These are phyloP conservation scores for Amphichorda felina DNA, from an alignment of 2,329 filamentous ascomycete species.

Conservation along the genomic window DNA sequence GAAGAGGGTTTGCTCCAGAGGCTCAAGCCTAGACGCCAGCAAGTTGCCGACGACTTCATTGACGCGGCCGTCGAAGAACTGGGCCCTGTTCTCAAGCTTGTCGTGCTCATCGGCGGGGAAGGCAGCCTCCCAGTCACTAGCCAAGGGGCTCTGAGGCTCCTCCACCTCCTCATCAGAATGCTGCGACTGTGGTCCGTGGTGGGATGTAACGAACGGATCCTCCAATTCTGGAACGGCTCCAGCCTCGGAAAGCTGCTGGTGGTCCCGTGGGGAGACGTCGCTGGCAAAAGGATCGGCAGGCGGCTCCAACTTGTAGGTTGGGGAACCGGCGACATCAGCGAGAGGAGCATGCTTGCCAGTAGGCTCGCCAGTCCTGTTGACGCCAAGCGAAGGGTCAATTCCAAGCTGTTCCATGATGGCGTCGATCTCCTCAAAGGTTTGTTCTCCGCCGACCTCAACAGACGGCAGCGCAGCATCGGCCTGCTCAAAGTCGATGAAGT, in stretches of 20 bases:
- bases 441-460: constrained; percentile 10
- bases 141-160: constrained; percentile 42
- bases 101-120: constrained; percentile 74
- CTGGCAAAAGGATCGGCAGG: constrained; percentile 42
- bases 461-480: neutral
- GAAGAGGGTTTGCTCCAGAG: constrained; percentile 68
- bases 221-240: constrained; percentile 32
- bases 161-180: constrained; percentile 34
- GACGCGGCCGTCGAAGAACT: constrained; percentile 86
- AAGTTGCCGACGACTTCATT: constrained; percentile 74
- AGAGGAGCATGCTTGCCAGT: constrained; percentile 10
- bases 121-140: constrained; percentile 87
- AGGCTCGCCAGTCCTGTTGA: constrained; percentile 47
- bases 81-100: constrained; percentile 69
- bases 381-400: constrained; percentile 59
- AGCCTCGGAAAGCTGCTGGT: neutral
- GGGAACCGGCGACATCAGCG: constrained; percentile 23
- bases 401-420: constrained; percentile 80
- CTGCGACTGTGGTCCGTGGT: constrained; percentile 24
- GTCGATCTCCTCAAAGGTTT: constrained; percentile 76
- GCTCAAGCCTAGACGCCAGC: constrained; percentile 64
- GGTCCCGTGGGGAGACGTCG: constrained; percentile 46
- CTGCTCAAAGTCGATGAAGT: no score
- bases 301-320: constrained; percentile 40
- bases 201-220: constrained; percentile 48